phyloP scores from a whole-genome alignment of 1,139 yeast genomes.

The Diutina scorzettiae region DNA sequence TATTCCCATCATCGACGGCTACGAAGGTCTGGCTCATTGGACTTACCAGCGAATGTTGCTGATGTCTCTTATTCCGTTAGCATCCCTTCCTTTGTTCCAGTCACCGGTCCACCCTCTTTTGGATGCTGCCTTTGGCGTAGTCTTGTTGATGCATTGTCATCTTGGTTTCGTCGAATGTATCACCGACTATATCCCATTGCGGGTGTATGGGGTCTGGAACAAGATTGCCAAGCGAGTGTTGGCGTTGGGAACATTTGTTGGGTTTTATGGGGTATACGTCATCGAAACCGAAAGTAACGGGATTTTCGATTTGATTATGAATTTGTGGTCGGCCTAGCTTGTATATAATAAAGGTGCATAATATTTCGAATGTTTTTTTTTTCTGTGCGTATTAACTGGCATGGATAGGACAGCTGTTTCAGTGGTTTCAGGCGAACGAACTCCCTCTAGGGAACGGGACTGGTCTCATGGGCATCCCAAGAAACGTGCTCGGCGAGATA shows the following conservation, averaged over 20 bases:
- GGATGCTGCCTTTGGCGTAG: slow-evolving; percentile 56
- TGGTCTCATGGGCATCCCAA: too few species aligned
- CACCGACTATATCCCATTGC: slow-evolving; percentile 78
- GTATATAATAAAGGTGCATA: background rate
- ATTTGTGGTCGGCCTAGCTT: slow-evolving; percentile 1
- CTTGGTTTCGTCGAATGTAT: slow-evolving; percentile 80
- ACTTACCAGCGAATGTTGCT: slow-evolving; percentile 1
- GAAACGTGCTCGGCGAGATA: too few species aligned
- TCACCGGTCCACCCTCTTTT: slow-evolving; percentile 22
- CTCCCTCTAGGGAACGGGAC: too few species aligned
- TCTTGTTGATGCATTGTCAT: slow-evolving; percentile 62
- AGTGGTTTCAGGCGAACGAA: too few species aligned
- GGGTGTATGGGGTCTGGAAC: slow-evolving; percentile 36
- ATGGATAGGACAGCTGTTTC: too few species aligned
- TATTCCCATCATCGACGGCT: background rate
- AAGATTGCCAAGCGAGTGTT: background rate
- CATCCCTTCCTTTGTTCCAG: slow-evolving; percentile 7
- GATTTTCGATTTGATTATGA: slow-evolving; percentile 25
- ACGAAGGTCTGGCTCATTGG: slow-evolving; percentile 5
- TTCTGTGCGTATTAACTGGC: too few species aligned
- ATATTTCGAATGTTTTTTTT: too few species aligned
- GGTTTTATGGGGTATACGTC: slow-evolving; percentile 71
- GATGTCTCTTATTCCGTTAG: background rate
- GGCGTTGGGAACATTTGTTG: slow-evolving; percentile 37
- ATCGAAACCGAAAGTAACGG: slow-evolving; percentile 67